Base-by-base conservation (phyloP, 2,329 filamentous ascomycete genomes). In the Cytospora piceae region DNA sequence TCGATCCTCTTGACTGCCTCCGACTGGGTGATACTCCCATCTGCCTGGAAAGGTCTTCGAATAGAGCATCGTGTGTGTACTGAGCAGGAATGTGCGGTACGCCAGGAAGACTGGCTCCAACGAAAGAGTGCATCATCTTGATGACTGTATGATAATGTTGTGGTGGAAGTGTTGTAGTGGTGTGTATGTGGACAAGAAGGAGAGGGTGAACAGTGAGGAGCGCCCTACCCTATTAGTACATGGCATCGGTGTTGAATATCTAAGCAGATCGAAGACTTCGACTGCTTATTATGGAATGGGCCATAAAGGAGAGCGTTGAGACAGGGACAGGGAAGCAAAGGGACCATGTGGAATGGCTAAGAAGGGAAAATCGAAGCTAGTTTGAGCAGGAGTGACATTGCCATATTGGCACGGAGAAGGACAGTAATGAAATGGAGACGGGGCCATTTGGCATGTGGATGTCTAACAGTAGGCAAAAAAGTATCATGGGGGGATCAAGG, bases 41-140 rank as follows among this genome's bases (percentile, higher is more conserved):
- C 67, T 87, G 85, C 68, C 78, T 81, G 31, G 82, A 81, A 39
- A 83, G 74, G 67, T 85, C 83, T 71, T 86, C 82, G 63, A 84
- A 71, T 58, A 84, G 78, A 58, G 76, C 75, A 66, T 83, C 81
- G 68, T 74, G 76, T 14, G 76, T 69, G 64, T 79, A 82, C 61
- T 68, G 70, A 61, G 71, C 73, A 42, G 70, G 72, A 17, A 51
- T 32, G 42, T 54, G 56, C 22, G 72, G 68, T 49, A 72, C 71
- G 59, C 75, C 73, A 55, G 71, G 71, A 61, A 76, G 71, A 63
- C 71, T 72, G 64, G 72, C 71, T 72, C 74, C 77, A 69, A 75
- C 69, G 49, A 74, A 70, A 64, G 76, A 76, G 65, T 76, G 71
- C 76, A 76, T 77, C 51, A 68, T 68, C 55, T 66, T 67, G 65